phyloP scores from a whole-genome alignment of 2,329 filamentous ascomycete species.

The Ambrosiella beaveri region DNA sequence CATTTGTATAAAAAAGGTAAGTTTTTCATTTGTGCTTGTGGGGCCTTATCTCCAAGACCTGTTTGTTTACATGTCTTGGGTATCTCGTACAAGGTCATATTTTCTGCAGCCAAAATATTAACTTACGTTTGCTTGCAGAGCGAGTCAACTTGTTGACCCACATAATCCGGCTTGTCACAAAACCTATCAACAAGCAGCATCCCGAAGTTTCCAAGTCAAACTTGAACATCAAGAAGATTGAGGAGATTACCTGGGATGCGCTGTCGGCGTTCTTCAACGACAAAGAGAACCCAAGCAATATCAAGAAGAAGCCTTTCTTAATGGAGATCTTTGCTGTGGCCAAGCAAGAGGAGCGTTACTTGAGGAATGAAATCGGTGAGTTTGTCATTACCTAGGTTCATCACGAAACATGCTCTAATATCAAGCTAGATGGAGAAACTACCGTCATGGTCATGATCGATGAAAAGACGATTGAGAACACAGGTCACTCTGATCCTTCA shows the following conservation, averaged over 20 bases:
- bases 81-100: not conserved
- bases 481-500: too few species aligned
- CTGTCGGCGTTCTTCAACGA: constrained; percentile 42
- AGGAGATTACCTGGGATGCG: constrained; percentile 40
- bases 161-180: constrained; percentile 39
- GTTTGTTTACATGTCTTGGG: not conserved
- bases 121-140: constrained; percentile 24
- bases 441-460: constrained; percentile 34
- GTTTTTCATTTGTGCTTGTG: constrained; percentile 12
- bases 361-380: constrained; percentile 40
- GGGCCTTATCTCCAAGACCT: not conserved
- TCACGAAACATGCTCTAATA: constrained; percentile 8
- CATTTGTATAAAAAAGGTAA: constrained; percentile 51
- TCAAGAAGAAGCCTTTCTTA: constrained; percentile 36
- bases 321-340: constrained; percentile 47
- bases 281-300: constrained; percentile 34
- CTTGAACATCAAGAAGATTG: constrained; percentile 37
- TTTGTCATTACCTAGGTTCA: not conserved
- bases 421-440: constrained; percentile 27
- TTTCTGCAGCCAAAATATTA: not conserved
- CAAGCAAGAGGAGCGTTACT: constrained; percentile 36
- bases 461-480: constrained; percentile 22
- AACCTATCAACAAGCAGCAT: constrained; percentile 33
- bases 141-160: constrained; percentile 41
- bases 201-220: constrained; percentile 33